Percentiles rank a stretch among this genome's conserved stretches.
Conservation (phyloP, 495 filamentous ascomycete genomes). For the Xylaria telfairii region DNA sequence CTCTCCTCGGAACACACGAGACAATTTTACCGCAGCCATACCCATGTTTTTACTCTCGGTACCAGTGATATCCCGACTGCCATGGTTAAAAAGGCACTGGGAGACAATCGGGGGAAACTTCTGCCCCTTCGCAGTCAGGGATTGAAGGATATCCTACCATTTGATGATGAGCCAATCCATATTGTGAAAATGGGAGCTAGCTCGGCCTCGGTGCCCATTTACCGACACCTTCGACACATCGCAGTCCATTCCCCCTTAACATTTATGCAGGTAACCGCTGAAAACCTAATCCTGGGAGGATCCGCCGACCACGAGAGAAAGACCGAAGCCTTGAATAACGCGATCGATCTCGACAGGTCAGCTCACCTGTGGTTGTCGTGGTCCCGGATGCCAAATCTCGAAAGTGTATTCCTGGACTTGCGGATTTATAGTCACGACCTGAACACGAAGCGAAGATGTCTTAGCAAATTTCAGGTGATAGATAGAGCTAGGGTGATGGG, state of each 20-base stretch:
- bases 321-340: slow-evolving; percentile 25
- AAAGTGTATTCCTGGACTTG: slow-evolving; percentile 38
- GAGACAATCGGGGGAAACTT: background rate
- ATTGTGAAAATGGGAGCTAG: slow-evolving; percentile 6
- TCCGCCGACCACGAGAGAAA: slow-evolving; percentile 1
- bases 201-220: background rate
- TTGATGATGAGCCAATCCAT: slow-evolving; percentile 30
- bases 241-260: slow-evolving; percentile 32
- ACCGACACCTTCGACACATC: slow-evolving; percentile 33
- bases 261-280: slow-evolving; percentile 28
- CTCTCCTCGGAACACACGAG: slow-evolving; percentile 25
- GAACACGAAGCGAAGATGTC: slow-evolving; percentile 32
- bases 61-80: background rate
- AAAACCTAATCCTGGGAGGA: slow-evolving; percentile 10
- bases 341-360: slow-evolving; percentile 32
- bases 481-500: slow-evolving; percentile 34
- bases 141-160: slow-evolving; percentile 28
- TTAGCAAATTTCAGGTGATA: slow-evolving; percentile 32
- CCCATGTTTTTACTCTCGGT: slow-evolving; percentile 33
- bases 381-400: slow-evolving; percentile 35
- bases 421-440: slow-evolving; percentile 37
- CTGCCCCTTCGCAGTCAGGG: slow-evolving; percentile 28
- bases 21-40: slow-evolving; percentile 24
- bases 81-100: slow-evolving; percentile 5
- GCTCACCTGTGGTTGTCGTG: slow-evolving; percentile 39